A percentile compares a stretch with the other conserved stretches of the same genome.
Evolutionary conservation across 805 yeast genomes (phyloP).

Genomic region (Metschnikowia kunwiensis): DNA sequence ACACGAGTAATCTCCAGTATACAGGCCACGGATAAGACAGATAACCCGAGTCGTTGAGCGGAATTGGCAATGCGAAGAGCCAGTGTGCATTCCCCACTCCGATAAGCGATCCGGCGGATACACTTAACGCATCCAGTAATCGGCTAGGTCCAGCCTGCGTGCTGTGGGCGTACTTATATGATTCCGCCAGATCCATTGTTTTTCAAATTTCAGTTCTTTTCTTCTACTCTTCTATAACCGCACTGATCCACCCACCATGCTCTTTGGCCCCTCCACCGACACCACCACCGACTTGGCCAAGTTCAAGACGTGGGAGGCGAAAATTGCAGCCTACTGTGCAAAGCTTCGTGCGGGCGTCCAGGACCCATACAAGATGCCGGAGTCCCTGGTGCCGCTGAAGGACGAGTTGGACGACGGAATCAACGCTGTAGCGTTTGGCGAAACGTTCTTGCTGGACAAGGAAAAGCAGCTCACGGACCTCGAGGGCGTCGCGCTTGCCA

Average conservation of each 20-base stretch:
- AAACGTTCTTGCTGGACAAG: conserved; percentile 9
- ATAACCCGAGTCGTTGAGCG: no score
- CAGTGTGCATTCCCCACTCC: no score
- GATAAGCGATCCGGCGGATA: no score
- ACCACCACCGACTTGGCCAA: conserved; percentile 11
- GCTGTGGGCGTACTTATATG: no score
- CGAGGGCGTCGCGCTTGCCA: conserved; percentile 15
- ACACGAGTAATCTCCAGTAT: no score
- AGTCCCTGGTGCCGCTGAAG: conserved; percentile 14
- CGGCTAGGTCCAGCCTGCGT: no score
- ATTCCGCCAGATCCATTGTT: no score
- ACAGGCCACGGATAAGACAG: no score
- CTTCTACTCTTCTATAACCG: neutral
- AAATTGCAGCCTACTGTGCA: conserved; percentile 29
- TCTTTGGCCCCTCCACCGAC: conserved; percentile 5
- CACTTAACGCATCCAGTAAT: no score
- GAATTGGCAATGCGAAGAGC: no score
- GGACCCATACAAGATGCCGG: conserved; percentile 15
- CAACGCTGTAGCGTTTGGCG: conserved; percentile 14
- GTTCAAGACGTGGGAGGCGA: conserved; percentile 27
- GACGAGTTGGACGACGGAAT: conserved; percentile 17
- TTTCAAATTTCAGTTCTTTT: no score
- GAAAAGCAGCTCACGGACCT: conserved; percentile 14
- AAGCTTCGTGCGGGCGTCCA: conserved; percentile 22
- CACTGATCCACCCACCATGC: no score